Base-by-base conservation (phyloP, 306 rosid genomes). In the Pterocarpus santalinus region DNA sequence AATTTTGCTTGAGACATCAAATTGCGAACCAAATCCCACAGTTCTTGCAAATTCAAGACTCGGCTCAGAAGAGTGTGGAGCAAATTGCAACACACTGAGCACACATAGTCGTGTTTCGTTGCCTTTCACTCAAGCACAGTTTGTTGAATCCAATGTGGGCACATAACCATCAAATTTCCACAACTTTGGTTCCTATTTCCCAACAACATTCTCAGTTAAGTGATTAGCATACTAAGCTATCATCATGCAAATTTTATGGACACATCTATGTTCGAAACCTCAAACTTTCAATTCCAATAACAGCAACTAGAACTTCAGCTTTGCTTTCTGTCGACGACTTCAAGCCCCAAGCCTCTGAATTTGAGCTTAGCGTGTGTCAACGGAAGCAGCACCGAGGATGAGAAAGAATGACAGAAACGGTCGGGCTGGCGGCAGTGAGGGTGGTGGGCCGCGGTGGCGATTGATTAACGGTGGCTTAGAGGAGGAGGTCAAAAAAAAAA, bases 281-380 rank as follows among this genome's bases (percentile, higher is more conserved):
- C 91, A 5, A n/a, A 66, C 77, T 32, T 82, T 85, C 75, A 78
- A 79, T 73, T 88, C 85, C 56, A 76, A 77, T 81, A 83, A 77
- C 70, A 80, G 17, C 73, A 87, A 87, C 74, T 84, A 84, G 39
- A 87, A 78, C 30, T 80, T 90, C 75, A 28, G 87, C 65, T 92
- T 90, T 32, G 73, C 83, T 28, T 92, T 65, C 68, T 92, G 36
- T 89, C 94, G 1, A 88, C 96, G 11, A 97, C 96, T 51, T 87
- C 97, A 13, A 90, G 96, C 72, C 92, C 93, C 16, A 79, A 83
- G 6, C 86, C 86, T 5, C 52, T 90, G 89, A 90, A 90, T 53
- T 92, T 97, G 1, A 92, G 87, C 68, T 92, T 92, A 0, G 84
- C 92, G 1, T 78, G 78, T 58, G 43, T 88, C 61, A 84, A 82